Evolutionary conservation across 202 grass and related monocot species (phyloP), one percentile per base, ranked within the genome.

Genomic region (Saccharum hybrid): DNA sequence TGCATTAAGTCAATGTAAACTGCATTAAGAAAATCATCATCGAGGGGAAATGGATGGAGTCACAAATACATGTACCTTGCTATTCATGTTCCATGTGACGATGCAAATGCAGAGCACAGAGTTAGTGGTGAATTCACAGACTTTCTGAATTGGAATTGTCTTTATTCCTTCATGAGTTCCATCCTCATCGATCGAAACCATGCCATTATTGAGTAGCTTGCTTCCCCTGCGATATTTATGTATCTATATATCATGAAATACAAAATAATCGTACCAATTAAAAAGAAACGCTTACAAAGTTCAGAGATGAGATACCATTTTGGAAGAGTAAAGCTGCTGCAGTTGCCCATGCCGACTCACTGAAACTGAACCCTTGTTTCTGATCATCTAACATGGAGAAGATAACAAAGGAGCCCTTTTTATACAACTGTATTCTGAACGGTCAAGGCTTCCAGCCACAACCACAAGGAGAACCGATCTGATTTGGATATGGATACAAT

Each of bases 31-130:
- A n/a, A n/a, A 39, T 43, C 39, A 74, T 75, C 21, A 60, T 28
- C 5, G 16, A 76, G 18, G 37, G 45, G 21, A 79, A 11, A 14
- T 1, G 3, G 69, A 22, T 26, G 16, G 52, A 70, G 48, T 66
- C 71, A 6, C 43, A n/a, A 7, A 21, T 10, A 54, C 39, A 36
- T 62, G 10, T 45, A 91, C 92, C 89, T 94, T 94, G 66, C 89
- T 70, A 28, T 94, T 94, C 89, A 91, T 89, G 74, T 94, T 94
- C 92, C 86, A 94, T 39, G 92, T 94, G 81, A 94, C 49, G 4
- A 94, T 86, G 81, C 88, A 82, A 19, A 87, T 48, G 3, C 89
- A 94, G 3, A 94, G 77, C 15, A 45, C 77, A 8, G 88, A 82
- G 12, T 59, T 81, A 8, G 68, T 51, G 3, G 74, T 80, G 73